Evolutionary conservation across 169 alveolate species (phyloP), one percentile per base, ranked within the genome.

Genomic region (Eimeria praecox): DNA sequence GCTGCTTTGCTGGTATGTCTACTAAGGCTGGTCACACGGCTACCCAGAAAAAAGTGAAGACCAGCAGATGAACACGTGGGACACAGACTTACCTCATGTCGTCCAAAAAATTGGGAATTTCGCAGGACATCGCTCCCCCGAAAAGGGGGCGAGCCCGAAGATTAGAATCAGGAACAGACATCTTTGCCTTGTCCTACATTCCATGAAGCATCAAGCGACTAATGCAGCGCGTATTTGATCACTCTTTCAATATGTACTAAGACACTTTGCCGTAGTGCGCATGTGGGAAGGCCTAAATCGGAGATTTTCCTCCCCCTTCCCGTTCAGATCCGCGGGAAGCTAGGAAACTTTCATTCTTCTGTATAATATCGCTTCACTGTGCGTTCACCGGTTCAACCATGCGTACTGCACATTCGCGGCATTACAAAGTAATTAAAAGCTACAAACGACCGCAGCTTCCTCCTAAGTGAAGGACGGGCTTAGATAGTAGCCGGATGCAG

Each of bases 61-160:
- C 40, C 52, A 85, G 49, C 12, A 40, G 42, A 3, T 9, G 56
- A 35, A 33, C 20, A 35, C 42, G 4, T 5, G 30, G 44, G 27
- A 22, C 22, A 42, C 20, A n/a, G 30, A 6, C 46, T 42, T 64
- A 87, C 94, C 94, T 87, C 94, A 87, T 59, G 66, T 87, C 94
- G 20, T 64, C 82, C 83, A 87, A 64, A 30, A 0, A 87, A 40
- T 64, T 30, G 24, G 94, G 94, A 6, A 87, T 22, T 52, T 87
- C 49, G 44, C 83, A 87, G 49, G 83, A 33, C 94, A 87, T 87
- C 3, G 94, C 94, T n/a, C 94, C 94, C 4, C 94, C 94, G 52
- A 87, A 87, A 38, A 87, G 94, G 94, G 80, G 35, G 35, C 83
- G 94, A 24, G 49, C 40, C 94, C 94, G 62, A 24, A 59, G 27